Evolutionary conservation across 2,329 filamentous ascomycete species (phyloP), one percentile per base, ranked within the genome.

Genomic region (Cladosporium oxysporum): DNA sequence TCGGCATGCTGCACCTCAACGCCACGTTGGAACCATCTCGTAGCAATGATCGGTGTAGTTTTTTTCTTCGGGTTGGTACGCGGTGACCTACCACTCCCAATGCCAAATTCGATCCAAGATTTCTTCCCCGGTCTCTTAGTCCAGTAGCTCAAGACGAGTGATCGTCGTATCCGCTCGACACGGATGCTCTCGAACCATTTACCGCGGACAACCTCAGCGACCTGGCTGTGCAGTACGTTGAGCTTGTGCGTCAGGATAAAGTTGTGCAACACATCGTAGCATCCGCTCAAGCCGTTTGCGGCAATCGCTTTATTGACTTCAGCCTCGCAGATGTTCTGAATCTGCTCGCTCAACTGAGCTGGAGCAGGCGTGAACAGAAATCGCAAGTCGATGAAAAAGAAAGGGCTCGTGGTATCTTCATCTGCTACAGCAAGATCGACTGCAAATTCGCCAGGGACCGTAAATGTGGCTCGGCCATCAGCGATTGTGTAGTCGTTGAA

Each of bases 101-200:
- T 86, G 11, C 93, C 93, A 60, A 99, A 83, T 69, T 98, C 89
- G 58, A 99, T 83, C 94, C 95, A 99, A 76, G 89, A 96, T 81
- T 96, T 97, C 18, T 86, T 83, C 0, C 87, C 87, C 65, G 85
- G 83, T 71, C 88, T 87, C 60, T 86, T 85, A 18, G 86, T 83
- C 95, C 95, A 99, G 79, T 99, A 99, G 74, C 97, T 93, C 37
- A 99, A 86, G 11, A 93, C 88, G 66, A 99, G 81, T 31, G 90
- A 90, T 67, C 95, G 87, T 75, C 95, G 91, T 44, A 97, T 83
- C 31, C 89, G 84, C 75, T 97, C 92, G 18, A 96, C 85, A 72
- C 87, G 88, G 55, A 98, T 77, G 37, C 89, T 88, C 64, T 91
- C 89, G 35, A 89, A 88, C 94, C 95, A 98, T 35, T 87, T 86